Base-by-base conservation (phyloP, 2,329 filamentous ascomycete genomes). In the Fusarium verticillioides region DNA sequence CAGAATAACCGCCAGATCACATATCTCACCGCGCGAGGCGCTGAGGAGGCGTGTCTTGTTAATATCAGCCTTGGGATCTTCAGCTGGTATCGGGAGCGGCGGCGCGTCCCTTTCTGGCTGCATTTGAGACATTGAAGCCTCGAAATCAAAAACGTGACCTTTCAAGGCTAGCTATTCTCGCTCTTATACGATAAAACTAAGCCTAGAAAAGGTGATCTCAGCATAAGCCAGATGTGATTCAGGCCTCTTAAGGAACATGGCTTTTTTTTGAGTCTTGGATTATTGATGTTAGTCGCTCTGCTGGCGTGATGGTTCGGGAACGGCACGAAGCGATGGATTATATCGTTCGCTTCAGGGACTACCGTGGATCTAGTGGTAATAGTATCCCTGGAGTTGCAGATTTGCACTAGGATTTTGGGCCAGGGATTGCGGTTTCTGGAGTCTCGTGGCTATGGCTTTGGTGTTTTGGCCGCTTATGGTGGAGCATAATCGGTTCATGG, bases 371-470 rank as follows among this genome's bases (percentile, higher is more conserved):
- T 73, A 61, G 44, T 47, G 49, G 46, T 53, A 42, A n/a, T 52
- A 32, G n/a, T n/a, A 72, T 59, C 66, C 70, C 56, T 72, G 70
- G 28, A 66, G 47, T 44, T 50, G 53, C 61, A 73, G 66, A 60
- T 73, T 70, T 69, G 43, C 60, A 60, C 65, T 46, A 32, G 57
- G 69, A 47, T 47, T 36, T 32, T 62, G 7, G 36, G 28, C 58
- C 61, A 44, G 61, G 56, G 57, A 54, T 66, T 66, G 36, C 21
- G 59, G 36, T 46, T 44, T 44, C n/a, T 16, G 26, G 60, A 57
- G 58, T 66, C 40, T 52, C 53, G 23, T 62, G 42, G 52, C 42
- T 58, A 50, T 21, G 23, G 30, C 12, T n/a, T 16, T 58, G 42
- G 9, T 58, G 43, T 37, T 58, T 58, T n/a, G 30, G 16, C 42